Base-by-base conservation (phyloP, 352 stramenopile species). In the Phytophthora sp. region DNA sequence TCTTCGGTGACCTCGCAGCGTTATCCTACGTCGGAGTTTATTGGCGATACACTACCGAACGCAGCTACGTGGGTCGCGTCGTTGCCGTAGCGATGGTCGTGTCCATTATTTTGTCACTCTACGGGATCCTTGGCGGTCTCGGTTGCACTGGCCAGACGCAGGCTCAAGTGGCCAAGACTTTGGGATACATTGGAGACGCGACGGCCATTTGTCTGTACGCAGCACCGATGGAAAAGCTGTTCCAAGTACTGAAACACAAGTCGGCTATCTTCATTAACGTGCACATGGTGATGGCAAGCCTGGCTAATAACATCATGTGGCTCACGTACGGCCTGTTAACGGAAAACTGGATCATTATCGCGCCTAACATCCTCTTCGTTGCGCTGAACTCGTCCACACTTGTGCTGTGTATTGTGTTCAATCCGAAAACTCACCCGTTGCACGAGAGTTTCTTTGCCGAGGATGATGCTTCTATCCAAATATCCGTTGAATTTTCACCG, bases 281-380 rank as follows among this genome's bases (percentile, higher is more conserved):
- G 20, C 63, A 64, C 38, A 83, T 88, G 73, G 76, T 86, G 51
- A 42, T 77, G 23, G 73, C 66, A 0, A 73, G 75, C 18, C 23
- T 84, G 16, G 16, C 74, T 26, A 84, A 74, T 57, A 82, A 74
- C 57, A 42, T 73, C 20, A 68, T 79, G 18, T 88, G 79, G 79
- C 64, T 85, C 39, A 69, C 75, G 27, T 86, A 82, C 63, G 76
- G 76, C 26, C 7, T 70, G 7, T 54, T 76, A 13, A 58, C 41
- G 7, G 20, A 23, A 38, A 73, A 76, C 59, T 73, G 63, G 64
- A 58, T 77, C 47, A 63, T 73, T 47, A 66, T 76, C 42, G 56
- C 58, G 20, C 69, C 64, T 7, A 76, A 76, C 54, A 63, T 63
- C 26, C 55, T 76, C 57, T 73, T 67, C 41, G 36, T 76, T 15